Percentiles rank a stretch among this genome's conserved stretches.
Evolutionary conservation across 805 yeast species (phyloP).

Genomic region (Zygosaccharomyces bailii): DNA sequence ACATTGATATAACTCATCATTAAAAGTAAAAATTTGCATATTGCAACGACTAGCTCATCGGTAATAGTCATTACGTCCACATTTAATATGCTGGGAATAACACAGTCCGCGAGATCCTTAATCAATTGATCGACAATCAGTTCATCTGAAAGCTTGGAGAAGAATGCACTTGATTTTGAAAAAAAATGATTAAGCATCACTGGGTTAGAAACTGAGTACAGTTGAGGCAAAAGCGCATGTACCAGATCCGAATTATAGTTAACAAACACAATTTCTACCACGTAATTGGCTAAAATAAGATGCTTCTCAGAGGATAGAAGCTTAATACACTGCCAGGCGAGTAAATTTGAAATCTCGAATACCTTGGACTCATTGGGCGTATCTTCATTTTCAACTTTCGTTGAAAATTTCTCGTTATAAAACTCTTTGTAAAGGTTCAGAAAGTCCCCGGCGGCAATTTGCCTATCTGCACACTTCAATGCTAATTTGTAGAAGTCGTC

Average conservation of each 20-base stretch:
- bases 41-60: conserved; percentile 24
- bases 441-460: conserved; percentile 29
- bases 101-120: conserved; percentile 23
- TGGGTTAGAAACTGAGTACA: conserved; percentile 18
- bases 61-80: conserved; percentile 12
- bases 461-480: conserved; percentile 30
- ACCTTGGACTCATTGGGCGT: conserved; percentile 13
- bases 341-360: conserved; percentile 10
- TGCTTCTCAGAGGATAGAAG: conserved; percentile 21
- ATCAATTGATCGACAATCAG: conserved; percentile 30
- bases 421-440: conserved; percentile 34
- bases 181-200: conserved; percentile 27
- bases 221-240: conserved; percentile 24
- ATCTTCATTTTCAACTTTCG: conserved; percentile 19
- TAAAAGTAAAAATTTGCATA: conserved; percentile 30
- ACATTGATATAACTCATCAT: conserved; percentile 18
- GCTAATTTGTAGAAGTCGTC: conserved; percentile 28
- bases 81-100: conserved; percentile 27
- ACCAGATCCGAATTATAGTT: conserved; percentile 32
- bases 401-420: conserved; percentile 29
- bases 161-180: conserved; percentile 27
- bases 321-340: conserved; percentile 22
- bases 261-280: conserved; percentile 30
- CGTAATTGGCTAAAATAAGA: conserved; percentile 28
- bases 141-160: conserved; percentile 29